phyloP scores from a whole-genome alignment of 371 early-diverging fungal species.

The Syncephalastrum monosporum region DNA sequence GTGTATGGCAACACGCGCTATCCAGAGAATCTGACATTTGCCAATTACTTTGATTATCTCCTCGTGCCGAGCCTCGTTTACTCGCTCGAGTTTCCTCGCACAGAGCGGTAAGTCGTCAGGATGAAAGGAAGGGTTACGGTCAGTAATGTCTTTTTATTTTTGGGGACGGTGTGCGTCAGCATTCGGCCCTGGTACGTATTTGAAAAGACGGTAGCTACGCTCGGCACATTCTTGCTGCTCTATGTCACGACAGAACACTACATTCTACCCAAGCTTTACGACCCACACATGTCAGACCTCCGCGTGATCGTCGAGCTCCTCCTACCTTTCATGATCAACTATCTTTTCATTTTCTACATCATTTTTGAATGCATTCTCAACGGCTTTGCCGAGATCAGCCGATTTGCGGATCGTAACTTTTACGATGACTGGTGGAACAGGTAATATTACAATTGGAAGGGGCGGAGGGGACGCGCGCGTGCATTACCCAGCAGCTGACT shows the following conservation, averaged over 20 bases:
- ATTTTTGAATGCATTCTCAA: slow-evolving; percentile 96
- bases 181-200: slow-evolving; percentile 87
- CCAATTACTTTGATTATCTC: slow-evolving; percentile 88
- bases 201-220: slow-evolving; percentile 78
- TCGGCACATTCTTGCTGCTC: slow-evolving; percentile 80
- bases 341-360: slow-evolving; percentile 90
- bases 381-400: slow-evolving; percentile 94
- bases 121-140: not conserved
- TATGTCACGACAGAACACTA: slow-evolving; percentile 87
- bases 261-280: slow-evolving; percentile 78
- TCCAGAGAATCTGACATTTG: slow-evolving; percentile 81
- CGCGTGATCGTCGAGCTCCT: slow-evolving; percentile 68
- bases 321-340: slow-evolving; percentile 88
- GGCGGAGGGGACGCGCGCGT: too few relatives aligned
- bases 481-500: not conserved
- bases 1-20: slow-evolving; percentile 56
- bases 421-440: slow-evolving; percentile 99
- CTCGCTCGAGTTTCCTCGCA: slow-evolving; percentile 92
- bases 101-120: slow-evolving; percentile 53
- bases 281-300: slow-evolving; percentile 53
- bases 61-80: slow-evolving; percentile 90
- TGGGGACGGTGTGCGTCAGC: slow-evolving; percentile 22
- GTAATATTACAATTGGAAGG: slow-evolving; percentile 9
- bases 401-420: slow-evolving; percentile 96
- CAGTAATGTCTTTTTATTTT: not conserved